Percentiles rank a stretch among this genome's conserved stretches.
Evolutionary conservation across 2,329 filamentous ascomycete species (phyloP).

Genomic region (Aspergillaceae sp.): DNA sequence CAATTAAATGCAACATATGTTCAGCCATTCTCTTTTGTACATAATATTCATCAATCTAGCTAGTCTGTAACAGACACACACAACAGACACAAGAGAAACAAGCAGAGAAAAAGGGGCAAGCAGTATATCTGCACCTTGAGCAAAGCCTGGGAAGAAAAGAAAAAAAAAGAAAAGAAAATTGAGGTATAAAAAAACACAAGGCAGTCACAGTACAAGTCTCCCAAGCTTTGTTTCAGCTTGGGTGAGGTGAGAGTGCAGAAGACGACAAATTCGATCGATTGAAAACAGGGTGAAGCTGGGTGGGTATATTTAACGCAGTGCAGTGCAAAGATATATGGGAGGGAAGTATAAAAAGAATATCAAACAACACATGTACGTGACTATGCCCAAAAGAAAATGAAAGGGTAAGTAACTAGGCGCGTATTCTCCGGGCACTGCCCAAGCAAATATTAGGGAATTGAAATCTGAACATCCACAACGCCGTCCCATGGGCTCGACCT

Average conservation of each 20-base stretch:
- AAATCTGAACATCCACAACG: conserved; percentile 2
- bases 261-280: neutral
- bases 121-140: neutral
- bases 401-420: neutral
- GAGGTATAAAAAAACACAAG: neutral
- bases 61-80: neutral
- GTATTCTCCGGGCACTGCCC: neutral
- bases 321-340: conserved; percentile 1
- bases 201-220: no score
- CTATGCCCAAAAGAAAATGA: neutral
- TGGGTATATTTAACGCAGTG: conserved; percentile 6
- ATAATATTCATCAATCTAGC: neutral
- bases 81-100: neutral
- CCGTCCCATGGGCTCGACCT: conserved; percentile 1
- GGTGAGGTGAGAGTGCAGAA: neutral
- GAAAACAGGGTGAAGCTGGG: conserved; percentile 1
- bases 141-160: neutral
- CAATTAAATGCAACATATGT: neutral
- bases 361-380: conserved; percentile 4
- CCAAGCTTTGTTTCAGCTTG: neutral
- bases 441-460: neutral
- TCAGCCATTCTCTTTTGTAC: neutral
- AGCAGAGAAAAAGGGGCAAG: neutral
- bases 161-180: neutral
- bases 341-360: conserved; percentile 1